These are phyloP conservation scores for Phaffia australis DNA, from an alignment of 768 basidiomycete species.

Conservation along the genomic window DNA sequence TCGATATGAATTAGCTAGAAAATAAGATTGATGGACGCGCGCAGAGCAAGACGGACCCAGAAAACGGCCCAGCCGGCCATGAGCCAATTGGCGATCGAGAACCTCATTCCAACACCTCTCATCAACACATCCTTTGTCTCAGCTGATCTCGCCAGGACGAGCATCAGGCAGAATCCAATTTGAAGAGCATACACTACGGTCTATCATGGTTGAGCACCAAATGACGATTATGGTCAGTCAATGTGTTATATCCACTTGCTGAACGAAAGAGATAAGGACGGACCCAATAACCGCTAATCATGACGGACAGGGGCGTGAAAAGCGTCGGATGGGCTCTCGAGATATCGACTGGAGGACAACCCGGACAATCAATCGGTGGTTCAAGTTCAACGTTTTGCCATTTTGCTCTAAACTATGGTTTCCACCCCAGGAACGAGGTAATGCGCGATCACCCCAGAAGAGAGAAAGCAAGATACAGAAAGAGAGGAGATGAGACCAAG, in stretches of 20 bases:
- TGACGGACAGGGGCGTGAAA: conserved; percentile 51
- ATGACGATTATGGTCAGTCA: too few relatives aligned
- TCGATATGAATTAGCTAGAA: neutral
- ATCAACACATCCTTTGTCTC: conserved; percentile 72
- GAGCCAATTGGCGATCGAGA: conserved; percentile 67
- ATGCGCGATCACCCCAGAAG: neutral
- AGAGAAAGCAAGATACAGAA: neutral
- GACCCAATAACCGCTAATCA: conserved; percentile 39
- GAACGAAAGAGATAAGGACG: conserved; percentile 30
- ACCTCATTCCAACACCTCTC: conserved; percentile 66
- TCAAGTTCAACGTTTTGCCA: conserved; percentile 18
- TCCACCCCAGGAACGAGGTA: neutral
- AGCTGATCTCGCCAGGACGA: conserved; percentile 57
- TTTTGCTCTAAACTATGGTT: conserved; percentile 2
- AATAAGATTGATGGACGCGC: conserved; percentile 4
- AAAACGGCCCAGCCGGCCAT: conserved; percentile 66
- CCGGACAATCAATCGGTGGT: conserved; percentile 16
- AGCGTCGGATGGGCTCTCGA: conserved; percentile 52
- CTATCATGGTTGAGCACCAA: neutral
- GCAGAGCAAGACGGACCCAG: conserved; percentile 47
- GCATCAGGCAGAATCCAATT: conserved; percentile 71
- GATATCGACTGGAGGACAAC: conserved; percentile 43
- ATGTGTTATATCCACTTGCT: too few relatives aligned
- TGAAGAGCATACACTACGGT: conserved; percentile 56
- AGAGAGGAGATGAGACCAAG: neutral